Conservation (phyloP, 129 eudicot species). For the Heracleum sosnowskyi region DNA sequence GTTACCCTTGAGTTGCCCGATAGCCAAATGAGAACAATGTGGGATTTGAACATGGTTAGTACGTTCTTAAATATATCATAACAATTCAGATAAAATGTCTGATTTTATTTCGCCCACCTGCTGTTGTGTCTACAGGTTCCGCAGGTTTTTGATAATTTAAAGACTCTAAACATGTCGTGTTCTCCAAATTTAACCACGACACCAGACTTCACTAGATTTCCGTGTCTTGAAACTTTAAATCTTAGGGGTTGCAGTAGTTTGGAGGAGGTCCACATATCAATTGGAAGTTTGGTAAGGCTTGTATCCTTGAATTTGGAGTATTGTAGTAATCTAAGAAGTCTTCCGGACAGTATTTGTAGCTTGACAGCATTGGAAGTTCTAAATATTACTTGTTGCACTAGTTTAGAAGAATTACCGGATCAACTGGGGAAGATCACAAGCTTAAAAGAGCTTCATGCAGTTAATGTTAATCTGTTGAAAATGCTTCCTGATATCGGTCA, state of each 20-base stretch:
- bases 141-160: conserved; percentile 11
- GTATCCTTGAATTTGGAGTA: conserved; percentile 11
- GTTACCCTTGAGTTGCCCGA: not conserved
- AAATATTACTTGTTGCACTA: conserved; percentile 14
- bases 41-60: not conserved
- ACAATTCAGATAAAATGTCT: no score
- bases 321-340: conserved; percentile 10
- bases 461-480: not conserved
- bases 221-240: conserved; percentile 13
- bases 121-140: not conserved
- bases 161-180: conserved; percentile 9
- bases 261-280: conserved; percentile 15
- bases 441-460: not conserved
- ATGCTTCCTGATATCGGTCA: not conserved
- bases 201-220: conserved; percentile 12
- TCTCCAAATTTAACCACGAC: conserved; percentile 9
- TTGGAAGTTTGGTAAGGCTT: conserved; percentile 18
- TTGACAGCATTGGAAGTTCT: conserved; percentile 11
- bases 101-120: not conserved
- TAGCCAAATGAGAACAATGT: not conserved
- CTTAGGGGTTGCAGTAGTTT: not conserved
- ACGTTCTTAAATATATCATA: not conserved
- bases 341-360: conserved; percentile 3
- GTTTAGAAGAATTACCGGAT: conserved; percentile 5
- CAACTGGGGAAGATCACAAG: not conserved